phyloP scores from a whole-genome alignment of 208 protist genomes.

The Wallacemonas rigidus region DNA sequence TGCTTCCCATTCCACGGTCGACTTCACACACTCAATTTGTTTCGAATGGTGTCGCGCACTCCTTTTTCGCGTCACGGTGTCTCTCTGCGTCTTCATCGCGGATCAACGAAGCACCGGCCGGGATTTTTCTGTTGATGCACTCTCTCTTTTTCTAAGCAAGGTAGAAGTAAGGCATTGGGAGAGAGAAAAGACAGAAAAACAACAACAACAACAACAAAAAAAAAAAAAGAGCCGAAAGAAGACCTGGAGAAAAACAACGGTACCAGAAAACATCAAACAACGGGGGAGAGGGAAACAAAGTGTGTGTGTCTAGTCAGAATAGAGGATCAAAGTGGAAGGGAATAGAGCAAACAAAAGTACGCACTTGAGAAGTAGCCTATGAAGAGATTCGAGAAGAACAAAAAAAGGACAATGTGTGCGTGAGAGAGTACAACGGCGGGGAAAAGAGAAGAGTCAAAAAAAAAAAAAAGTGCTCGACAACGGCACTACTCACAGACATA shows the following conservation, averaged over 20 bases:
- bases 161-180: background rate
- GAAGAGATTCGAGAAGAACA: background rate
- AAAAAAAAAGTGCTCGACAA: too few relatives aligned
- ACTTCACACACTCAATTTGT: background rate
- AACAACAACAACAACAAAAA: slow-evolving; percentile 3
- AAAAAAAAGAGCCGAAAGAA: background rate
- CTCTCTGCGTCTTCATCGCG: too few relatives aligned
- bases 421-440: too few relatives aligned
- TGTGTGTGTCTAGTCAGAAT: background rate
- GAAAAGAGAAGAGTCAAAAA: too few relatives aligned
- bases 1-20: too few relatives aligned
- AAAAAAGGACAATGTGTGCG: too few relatives aligned
- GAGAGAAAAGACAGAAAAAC: slow-evolving; percentile 1
- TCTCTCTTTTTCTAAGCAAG: too few relatives aligned
- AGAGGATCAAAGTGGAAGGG: background rate
- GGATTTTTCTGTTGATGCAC: too few relatives aligned
- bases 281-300: background rate
- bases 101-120: too few relatives aligned
- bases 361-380: background rate
- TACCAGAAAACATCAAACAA: background rate
- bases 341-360: background rate
- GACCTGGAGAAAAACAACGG: background rate
- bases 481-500: too few relatives aligned
- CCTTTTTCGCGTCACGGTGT: too few relatives aligned
- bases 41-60: background rate